Evolutionary conservation across 148 eudicot species (phyloP).

Genomic region (Chenopodium formosanum): DNA sequence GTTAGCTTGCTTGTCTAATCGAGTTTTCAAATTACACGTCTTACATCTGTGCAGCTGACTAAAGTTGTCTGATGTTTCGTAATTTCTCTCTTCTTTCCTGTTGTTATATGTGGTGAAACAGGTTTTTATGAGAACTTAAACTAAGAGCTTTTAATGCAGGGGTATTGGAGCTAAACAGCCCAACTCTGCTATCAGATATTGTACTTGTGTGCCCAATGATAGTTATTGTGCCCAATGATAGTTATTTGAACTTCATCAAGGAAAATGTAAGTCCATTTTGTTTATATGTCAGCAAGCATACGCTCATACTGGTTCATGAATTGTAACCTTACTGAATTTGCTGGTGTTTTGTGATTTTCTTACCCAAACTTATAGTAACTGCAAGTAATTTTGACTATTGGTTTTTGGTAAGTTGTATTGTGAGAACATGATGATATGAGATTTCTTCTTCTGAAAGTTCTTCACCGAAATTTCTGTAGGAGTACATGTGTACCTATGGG

Average conservation of each 20-base stretch:
- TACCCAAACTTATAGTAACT: background rate
- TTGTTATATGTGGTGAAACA: too few relatives aligned
- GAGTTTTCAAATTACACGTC: background rate
- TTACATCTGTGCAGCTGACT: background rate
- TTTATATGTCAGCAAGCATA: too few relatives aligned
- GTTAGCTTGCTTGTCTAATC: background rate
- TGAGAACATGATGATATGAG: background rate
- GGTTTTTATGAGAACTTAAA: background rate
- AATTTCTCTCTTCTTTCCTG: too few relatives aligned
- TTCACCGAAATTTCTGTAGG: background rate
- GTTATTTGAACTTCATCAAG: constrained; percentile 89
- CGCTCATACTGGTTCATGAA: too few relatives aligned
- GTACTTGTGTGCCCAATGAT: constrained; percentile 94
- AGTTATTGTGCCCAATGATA: constrained; percentile 91
- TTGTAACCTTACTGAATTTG: background rate
- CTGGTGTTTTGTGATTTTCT: background rate
- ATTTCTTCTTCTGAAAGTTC: background rate
- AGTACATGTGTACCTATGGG: background rate
- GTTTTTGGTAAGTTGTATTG: background rate
- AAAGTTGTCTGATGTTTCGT: background rate
- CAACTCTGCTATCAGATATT: constrained; percentile 91
- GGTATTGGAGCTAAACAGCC: constrained; percentile 98
- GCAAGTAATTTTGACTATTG: background rate
- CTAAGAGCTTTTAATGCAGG: constrained; percentile 28
- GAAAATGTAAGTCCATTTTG: constrained; percentile 58